Percentiles rank a stretch among this genome's conserved stretches.
Conservation (phyloP, 2,329 filamentous ascomycete species). For the Aspergillus latus region DNA sequence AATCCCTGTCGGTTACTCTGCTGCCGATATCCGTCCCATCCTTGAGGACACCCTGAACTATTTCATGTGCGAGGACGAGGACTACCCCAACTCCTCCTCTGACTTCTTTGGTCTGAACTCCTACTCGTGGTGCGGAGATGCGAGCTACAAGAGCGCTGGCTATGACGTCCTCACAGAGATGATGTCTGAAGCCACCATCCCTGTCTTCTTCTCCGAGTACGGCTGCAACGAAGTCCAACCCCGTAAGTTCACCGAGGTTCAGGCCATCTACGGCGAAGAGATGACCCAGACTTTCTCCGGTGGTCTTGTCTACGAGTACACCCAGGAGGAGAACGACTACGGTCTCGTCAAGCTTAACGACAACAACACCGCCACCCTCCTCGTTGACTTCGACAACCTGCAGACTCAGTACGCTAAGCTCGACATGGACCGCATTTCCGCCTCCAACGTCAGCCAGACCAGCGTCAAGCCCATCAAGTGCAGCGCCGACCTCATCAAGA, state of each 20-base stretch:
- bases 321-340: conserved; percentile 49
- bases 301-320: conserved; percentile 55
- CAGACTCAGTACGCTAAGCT: conserved; percentile 72
- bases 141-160: conserved; percentile 54
- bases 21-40: conserved; percentile 63
- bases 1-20: conserved; percentile 68
- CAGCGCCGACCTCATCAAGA: conserved; percentile 63
- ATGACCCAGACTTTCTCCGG: conserved; percentile 62
- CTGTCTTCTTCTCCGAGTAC: conserved; percentile 67
- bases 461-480: conserved; percentile 63
- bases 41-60: conserved; percentile 62
- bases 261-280: conserved; percentile 58
- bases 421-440: conserved; percentile 67
- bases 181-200: conserved; percentile 59
- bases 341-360: conserved; percentile 62
- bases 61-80: conserved; percentile 56
- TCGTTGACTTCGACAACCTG: conserved; percentile 70
- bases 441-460: conserved; percentile 58
- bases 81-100: conserved; percentile 53
- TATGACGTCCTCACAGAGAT: conserved; percentile 60
- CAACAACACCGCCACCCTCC: conserved; percentile 59
- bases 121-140: conserved; percentile 67
- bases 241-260: conserved; percentile 62
- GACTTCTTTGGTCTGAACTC: conserved; percentile 69
- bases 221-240: conserved; percentile 62